Evolutionary conservation across 139 green algal genomes (phyloP), one percentile per base, ranked within the genome.

Genomic region (Chlamydomonas sp.): DNA sequence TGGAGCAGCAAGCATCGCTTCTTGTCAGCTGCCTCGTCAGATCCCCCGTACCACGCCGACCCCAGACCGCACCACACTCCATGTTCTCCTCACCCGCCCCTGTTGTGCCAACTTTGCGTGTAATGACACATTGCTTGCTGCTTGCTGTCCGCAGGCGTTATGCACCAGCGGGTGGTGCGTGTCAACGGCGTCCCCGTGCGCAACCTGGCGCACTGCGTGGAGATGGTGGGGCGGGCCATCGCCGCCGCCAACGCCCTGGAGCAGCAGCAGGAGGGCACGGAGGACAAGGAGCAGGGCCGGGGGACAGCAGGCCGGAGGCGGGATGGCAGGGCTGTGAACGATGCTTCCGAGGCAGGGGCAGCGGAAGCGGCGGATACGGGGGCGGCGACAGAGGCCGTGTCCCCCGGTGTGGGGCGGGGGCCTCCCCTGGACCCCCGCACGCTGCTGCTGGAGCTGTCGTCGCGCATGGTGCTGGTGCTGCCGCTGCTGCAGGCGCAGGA

Each of bases 91-190:
- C 12, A 7, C 5, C 6, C 31, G 31, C 31, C 31, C 0, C 31
- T 49, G 31, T 49, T 49, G 31, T 49, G 31, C 0, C 31, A 49
- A 49, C 31, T 49, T 49, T 0, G 0, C 31, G 31, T 49, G 31
- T 49, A 49, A 49, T 49, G 31, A 49, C 31, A 49, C 31, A 49
- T 0, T 49, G 31, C 31, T 49, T 49, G 31, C 31, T 49, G 31
- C 31, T 78, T 8, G 8, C 5, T 6, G 10, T 57, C 49, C 20
- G 5, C 78, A 76, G 77, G 18, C 16, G 63, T 59, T 20, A 76
- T 90, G 80, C 82, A 90, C 80, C 80, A 86, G 74, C 74, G 66
- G 3, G 80, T 90, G 58, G 68, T 83, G 5, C 74, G 72, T 9
- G 84, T 78, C 87, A 82, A 83, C 63, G 87, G 83, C 71, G 67